Base-by-base conservation (phyloP, 768 basidiomycete species). In the Boletus barrowsii region DNA sequence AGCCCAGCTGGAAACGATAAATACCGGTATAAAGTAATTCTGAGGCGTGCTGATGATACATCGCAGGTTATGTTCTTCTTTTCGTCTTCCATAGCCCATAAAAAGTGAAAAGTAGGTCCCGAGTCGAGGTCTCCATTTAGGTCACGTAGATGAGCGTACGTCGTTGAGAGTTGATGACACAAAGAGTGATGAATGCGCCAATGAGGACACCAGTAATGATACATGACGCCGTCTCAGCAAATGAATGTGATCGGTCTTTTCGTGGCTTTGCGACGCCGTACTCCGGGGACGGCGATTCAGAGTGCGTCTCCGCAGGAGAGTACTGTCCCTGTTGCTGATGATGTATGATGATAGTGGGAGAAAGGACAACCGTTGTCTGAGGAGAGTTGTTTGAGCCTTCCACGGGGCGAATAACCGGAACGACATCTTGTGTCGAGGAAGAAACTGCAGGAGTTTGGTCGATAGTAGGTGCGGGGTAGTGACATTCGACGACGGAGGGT, bases 121-220 rank as follows among this genome's bases (percentile, higher is more conserved):
- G 44, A 35, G 42, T 42, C 14, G 35, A 46, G 41, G 33, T 39
- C 15, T n/a, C 18, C 37, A 30, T 54, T 50, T 53, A 72, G 18
- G 72, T 73, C 37, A 73, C 64, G 22, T 72, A 72, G 33, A 76
- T 70, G 59, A 82, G 71, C 29, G 78, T 76, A 51, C 80, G 72
- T 52, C 76, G 71, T 57, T 79, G 80, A 35, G 72, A 72, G 26
- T 76, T 76, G 53, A 81, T 58, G 55, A 81, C 66, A 59, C 75
- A 82, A 30, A 83, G 69, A 18, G 83, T 77, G 60, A 83, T 72
- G 59, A 82, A 79, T 24, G 82, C 76, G 41, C 83, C 83, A 43
- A 83, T 68, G 46, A 87, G 71, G 61, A 87, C 81, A 36, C 85
- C 86, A 20, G 84, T 78, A 51, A 81, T 65, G 48, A 80, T 67